phyloP scores from a whole-genome alignment of 768 basidiomycete species.

The Lyophyllum semitale region DNA sequence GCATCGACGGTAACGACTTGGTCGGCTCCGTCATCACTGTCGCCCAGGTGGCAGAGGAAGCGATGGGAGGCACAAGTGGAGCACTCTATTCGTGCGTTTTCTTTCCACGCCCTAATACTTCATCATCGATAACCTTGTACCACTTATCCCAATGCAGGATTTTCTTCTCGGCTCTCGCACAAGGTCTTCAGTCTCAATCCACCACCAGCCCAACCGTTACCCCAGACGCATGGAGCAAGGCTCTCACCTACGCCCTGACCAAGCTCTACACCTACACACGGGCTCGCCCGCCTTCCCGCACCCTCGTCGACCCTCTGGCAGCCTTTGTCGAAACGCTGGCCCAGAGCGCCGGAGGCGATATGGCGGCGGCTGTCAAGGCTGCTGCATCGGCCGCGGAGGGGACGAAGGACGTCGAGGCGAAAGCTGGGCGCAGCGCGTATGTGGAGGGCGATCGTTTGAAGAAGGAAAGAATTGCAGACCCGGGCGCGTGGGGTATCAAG shows the following conservation, averaged over 20 bases:
- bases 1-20: slow-evolving; percentile 64
- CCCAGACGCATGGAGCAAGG: slow-evolving; percentile 57
- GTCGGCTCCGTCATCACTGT: slow-evolving; percentile 66
- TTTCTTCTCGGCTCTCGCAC: slow-evolving; percentile 87
- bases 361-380: slow-evolving; percentile 56
- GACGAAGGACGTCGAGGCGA: slow-evolving; percentile 78
- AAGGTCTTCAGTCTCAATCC: slow-evolving; percentile 53
- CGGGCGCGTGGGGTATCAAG: slow-evolving; percentile 91
- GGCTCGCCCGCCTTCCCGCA: slow-evolving; percentile 87
- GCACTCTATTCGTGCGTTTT: slow-evolving; percentile 83
- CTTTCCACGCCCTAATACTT: not conserved
- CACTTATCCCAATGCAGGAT: slow-evolving; percentile 51
- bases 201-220: slow-evolving; percentile 38
- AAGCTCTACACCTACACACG: slow-evolving; percentile 83
- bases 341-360: slow-evolving; percentile 27
- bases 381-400: slow-evolving; percentile 68
- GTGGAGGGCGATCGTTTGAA: slow-evolving; percentile 69
- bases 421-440: slow-evolving; percentile 88
- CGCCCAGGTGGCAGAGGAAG: slow-evolving; percentile 74
- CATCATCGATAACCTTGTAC: not conserved
- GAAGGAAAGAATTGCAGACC: slow-evolving; percentile 71
- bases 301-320: slow-evolving; percentile 88
- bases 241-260: slow-evolving; percentile 56
- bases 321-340: slow-evolving; percentile 64
- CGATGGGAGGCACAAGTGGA: slow-evolving; percentile 92